These are phyloP conservation scores for Fusarium sp. DNA, from an alignment of 2,329 filamentous ascomycete genomes.

Conservation along the genomic window DNA sequence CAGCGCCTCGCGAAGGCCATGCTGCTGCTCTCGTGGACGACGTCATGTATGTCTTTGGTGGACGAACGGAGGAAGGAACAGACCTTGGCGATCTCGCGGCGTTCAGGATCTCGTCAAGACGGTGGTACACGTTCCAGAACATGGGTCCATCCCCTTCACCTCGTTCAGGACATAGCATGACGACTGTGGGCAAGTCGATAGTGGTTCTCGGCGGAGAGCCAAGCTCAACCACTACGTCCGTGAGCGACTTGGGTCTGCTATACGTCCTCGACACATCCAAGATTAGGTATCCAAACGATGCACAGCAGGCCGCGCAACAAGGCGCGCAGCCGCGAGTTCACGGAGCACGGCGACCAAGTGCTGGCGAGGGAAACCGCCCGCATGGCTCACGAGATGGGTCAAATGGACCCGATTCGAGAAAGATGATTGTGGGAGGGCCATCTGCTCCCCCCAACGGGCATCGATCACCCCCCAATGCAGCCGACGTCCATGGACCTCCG, in stretches of 20 bases:
- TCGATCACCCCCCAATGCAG: slow-evolving; percentile 53
- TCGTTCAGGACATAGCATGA: slow-evolving; percentile 97
- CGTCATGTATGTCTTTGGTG: slow-evolving; percentile 99
- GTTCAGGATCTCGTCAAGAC: slow-evolving; percentile 77
- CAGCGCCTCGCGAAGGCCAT: slow-evolving; percentile 92
- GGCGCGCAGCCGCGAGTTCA: slow-evolving; percentile 53
- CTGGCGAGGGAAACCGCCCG: slow-evolving; percentile 54
- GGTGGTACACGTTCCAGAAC: slow-evolving; percentile 99
- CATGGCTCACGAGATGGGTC: slow-evolving; percentile 64
- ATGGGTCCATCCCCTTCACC: slow-evolving; percentile 97
- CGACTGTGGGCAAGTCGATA: slow-evolving; percentile 90
- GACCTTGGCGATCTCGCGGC: slow-evolving; percentile 95
- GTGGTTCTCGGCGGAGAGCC: slow-evolving; percentile 95
- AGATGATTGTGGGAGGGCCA: slow-evolving; percentile 51
- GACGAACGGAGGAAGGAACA: slow-evolving; percentile 90
- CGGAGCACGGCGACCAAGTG: slow-evolving; percentile 56
- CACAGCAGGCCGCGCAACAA: slow-evolving; percentile 50
- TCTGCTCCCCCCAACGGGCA: slow-evolving; percentile 55
- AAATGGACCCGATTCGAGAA: slow-evolving; percentile 63
- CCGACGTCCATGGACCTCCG: slow-evolving; percentile 53
- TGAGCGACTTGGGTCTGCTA: slow-evolving; percentile 86
- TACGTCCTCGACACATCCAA: slow-evolving; percentile 96
- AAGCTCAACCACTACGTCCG: slow-evolving; percentile 84
- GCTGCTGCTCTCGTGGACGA: slow-evolving; percentile 94
- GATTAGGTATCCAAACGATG: slow-evolving; percentile 93